Evolutionary conservation across 2,329 filamentous ascomycete species (phyloP).

Genomic region (Stagonosporopsis chrysanthemi): DNA sequence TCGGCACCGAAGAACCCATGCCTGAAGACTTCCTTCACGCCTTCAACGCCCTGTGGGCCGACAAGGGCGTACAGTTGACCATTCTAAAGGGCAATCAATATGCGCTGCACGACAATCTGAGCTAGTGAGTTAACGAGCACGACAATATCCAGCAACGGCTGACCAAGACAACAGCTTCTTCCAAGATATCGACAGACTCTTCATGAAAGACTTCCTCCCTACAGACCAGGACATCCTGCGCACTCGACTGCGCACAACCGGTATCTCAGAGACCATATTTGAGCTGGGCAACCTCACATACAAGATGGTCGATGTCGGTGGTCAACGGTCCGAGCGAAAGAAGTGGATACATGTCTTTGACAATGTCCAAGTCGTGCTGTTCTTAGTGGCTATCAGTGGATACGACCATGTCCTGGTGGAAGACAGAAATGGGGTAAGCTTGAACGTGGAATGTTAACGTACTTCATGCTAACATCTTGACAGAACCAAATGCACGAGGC

Average conservation of each 20-base stretch:
- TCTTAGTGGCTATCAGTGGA: conserved; percentile 92
- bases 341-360: conserved; percentile 99
- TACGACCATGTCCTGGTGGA: conserved; percentile 97
- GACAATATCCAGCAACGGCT: conserved; percentile 13
- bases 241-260: conserved; percentile 88
- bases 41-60: conserved; percentile 83
- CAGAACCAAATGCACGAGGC: conserved; percentile 65
- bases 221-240: conserved; percentile 94
- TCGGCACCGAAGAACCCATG: conserved; percentile 81
- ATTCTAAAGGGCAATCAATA: conserved; percentile 96
- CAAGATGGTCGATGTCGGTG: conserved; percentile 95
- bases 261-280: conserved; percentile 94
- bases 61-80: conserved; percentile 83
- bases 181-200: conserved; percentile 67
- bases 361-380: conserved; percentile 89
- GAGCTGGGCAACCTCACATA: conserved; percentile 91
- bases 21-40: conserved; percentile 79
- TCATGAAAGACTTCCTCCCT: conserved; percentile 78
- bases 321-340: conserved; percentile 90
- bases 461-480: conserved; percentile 14
- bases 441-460: too few species aligned
- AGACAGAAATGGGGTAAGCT: conserved; percentile 89
- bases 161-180: conserved; percentile 72
- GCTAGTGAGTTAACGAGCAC: conserved; percentile 71
- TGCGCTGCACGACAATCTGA: conserved; percentile 92